These are phyloP conservation scores for Suillus subluteus DNA, from an alignment of 768 basidiomycete genomes.

Conservation along the genomic window DNA sequence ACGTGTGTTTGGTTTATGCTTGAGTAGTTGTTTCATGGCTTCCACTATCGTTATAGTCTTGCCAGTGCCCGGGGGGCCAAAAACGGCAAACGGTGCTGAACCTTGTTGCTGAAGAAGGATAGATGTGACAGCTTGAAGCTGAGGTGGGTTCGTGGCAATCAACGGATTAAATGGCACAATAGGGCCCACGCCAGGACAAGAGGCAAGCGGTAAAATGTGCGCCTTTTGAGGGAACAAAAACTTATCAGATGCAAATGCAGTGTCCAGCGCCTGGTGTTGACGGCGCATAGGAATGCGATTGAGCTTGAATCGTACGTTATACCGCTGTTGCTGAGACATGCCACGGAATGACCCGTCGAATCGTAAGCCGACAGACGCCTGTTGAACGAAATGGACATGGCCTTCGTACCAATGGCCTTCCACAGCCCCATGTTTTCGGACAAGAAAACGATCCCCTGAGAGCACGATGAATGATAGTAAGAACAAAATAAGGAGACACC, in stretches of 20 bases:
- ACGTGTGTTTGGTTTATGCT: conserved; percentile 40
- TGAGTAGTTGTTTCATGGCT: conserved; percentile 59
- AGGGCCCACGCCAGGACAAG: not conserved
- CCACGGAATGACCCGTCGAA: conserved; percentile 48
- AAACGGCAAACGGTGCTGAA: conserved; percentile 58
- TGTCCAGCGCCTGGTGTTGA: conserved; percentile 56
- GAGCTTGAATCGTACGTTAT: conserved; percentile 59
- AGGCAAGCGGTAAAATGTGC: conserved; percentile 12
- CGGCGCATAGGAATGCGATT: conserved; percentile 56
- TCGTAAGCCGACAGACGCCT: conserved; percentile 46
- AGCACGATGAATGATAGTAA: not conserved
- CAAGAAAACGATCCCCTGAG: conserved; percentile 35
- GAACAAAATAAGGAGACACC: conserved; percentile 35
- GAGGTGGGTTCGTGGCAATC: conserved; percentile 49
- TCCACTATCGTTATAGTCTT: conserved; percentile 72
- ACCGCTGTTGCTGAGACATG: conserved; percentile 30
- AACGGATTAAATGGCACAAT: conserved; percentile 43
- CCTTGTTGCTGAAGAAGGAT: conserved; percentile 49
- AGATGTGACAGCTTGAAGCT: conserved; percentile 51
- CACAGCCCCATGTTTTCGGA: conserved; percentile 21
- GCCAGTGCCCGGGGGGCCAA: conserved; percentile 71
- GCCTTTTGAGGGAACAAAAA: conserved; percentile 48
- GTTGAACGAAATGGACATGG: conserved; percentile 51
- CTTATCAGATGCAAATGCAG: conserved; percentile 41
- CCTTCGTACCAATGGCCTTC: conserved; percentile 38